Base-by-base conservation (phyloP, 2,329 filamentous ascomycete species). In the Alternaria sp. region DNA sequence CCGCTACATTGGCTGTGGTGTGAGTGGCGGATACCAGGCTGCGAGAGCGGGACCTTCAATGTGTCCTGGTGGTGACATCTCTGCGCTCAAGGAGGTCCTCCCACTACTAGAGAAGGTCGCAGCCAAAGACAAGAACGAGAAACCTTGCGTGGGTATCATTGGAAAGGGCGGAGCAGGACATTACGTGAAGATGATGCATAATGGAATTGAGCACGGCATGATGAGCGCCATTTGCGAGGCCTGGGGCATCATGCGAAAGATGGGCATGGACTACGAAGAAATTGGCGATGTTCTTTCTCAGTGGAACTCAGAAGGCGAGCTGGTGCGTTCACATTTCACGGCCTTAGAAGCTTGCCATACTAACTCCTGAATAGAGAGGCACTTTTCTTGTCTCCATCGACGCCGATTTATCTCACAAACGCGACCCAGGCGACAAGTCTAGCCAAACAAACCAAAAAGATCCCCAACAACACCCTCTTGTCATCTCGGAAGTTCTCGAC, bases 181-280 rank as follows among this genome's bases (percentile, higher is more conserved):
- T 72, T 91, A 88, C 68, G 87, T 90, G 39, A 91, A 92, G 79
- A 91, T 91, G 88, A 83, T 90, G 4, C 89, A 91, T 71, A 90
- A 91, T 63, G 88, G 88, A 1, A 90, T 91, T 60, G 88, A 91
- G 70, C 87, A 90, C 60, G 88, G 87, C 2, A 89, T 91, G 85
- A 84, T 91, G 79, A 85, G 83, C 52, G 81, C 83, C 0, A 81
- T 90, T 5, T 84, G 84, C 13, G 89, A 91, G 72, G 85, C 85
- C 3, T 91, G 87, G 86, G 81, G 81, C 0, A 81, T 90, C 31
- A 85, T 91, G 79, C 80, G 82, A 34, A 80, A 81, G 41, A 77
- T 90, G 24, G 83, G 82, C 0, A 83, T 90, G 78, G 74, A 71
- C 5, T 82, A 88, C 54, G 84, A 89, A 8, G 83, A 89, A 64